phyloP scores from a whole-genome alignment of 2,329 filamentous ascomycete species.

The Neoscytalidium dimidiatum region DNA sequence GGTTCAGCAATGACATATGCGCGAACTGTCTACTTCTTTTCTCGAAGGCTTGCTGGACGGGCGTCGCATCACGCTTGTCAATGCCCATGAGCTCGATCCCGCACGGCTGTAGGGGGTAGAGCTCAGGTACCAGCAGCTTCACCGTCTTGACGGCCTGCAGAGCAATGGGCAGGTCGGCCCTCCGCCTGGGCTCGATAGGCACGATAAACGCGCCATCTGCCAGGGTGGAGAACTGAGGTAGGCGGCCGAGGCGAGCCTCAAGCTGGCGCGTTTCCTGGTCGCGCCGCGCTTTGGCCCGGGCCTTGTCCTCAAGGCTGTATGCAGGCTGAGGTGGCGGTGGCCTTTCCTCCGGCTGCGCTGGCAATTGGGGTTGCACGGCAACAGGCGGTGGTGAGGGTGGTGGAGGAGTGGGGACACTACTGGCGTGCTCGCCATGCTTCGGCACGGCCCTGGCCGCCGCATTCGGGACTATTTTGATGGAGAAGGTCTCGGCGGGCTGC shows the following conservation, averaged over 20 bases:
- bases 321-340: slow-evolving; percentile 11
- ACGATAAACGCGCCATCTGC: slow-evolving; percentile 71
- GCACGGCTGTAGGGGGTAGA: slow-evolving; percentile 72
- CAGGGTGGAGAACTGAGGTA: slow-evolving; percentile 67
- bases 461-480: slow-evolving; percentile 26
- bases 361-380: neutral
- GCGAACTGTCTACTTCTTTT: slow-evolving; percentile 58
- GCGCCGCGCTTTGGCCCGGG: slow-evolving; percentile 63
- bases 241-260: slow-evolving; percentile 71
- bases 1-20: slow-evolving; percentile 68
- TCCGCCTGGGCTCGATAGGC: slow-evolving; percentile 67
- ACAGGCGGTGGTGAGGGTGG: neutral
- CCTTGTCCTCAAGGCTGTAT: slow-evolving; percentile 55
- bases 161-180: slow-evolving; percentile 59
- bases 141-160: slow-evolving; percentile 65
- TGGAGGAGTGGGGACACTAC: neutral
- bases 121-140: slow-evolving; percentile 67
- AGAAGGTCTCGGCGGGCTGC: slow-evolving; percentile 54
- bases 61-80: slow-evolving; percentile 60
- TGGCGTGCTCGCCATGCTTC: slow-evolving; percentile 2
- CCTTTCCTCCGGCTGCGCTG: slow-evolving; percentile 8
- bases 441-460: slow-evolving; percentile 11
- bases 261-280: slow-evolving; percentile 70
- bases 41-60: slow-evolving; percentile 66
- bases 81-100: slow-evolving; percentile 67